These are phyloP conservation scores for Ocimum tenuiflorum DNA, from an alignment of 257 asterid species.

Conservation along the genomic window DNA sequence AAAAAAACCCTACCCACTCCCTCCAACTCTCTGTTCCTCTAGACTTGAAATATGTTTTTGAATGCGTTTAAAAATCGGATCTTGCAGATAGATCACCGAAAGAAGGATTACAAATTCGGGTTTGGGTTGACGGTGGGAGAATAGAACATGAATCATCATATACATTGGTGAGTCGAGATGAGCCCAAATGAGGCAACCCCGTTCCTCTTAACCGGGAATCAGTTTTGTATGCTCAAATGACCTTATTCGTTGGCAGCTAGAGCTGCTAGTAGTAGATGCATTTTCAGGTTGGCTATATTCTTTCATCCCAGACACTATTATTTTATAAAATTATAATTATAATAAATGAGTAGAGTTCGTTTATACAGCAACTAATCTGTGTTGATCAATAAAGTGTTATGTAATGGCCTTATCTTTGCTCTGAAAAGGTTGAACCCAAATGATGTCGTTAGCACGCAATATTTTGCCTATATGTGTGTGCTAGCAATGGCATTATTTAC, in stretches of 20 bases:
- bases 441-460: too few species aligned
- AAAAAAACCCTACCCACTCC: not conserved
- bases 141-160: slow-evolving; percentile 30
- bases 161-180: slow-evolving; percentile 5
- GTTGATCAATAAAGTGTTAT: slow-evolving; percentile 4
- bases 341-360: slow-evolving; percentile 11
- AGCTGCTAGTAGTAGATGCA: slow-evolving; percentile 19
- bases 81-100: slow-evolving; percentile 66
- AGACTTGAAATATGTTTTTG: not conserved
- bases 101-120: slow-evolving; percentile 82
- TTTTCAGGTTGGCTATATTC: slow-evolving; percentile 23
- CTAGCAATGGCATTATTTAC: too few species aligned
- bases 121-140: slow-evolving; percentile 84
- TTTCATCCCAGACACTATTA: not conserved
- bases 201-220: slow-evolving; percentile 3
- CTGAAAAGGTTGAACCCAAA: too few species aligned
- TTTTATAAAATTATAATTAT: not conserved
- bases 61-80: not conserved
- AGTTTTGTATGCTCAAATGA: slow-evolving; percentile 20
- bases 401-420: not conserved
- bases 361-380: not conserved
- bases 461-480: too few species aligned
- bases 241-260: slow-evolving; percentile 22
- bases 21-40: not conserved
- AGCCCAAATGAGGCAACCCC: not conserved